Percentiles rank a stretch among this genome's conserved stretches.
Conservation (phyloP, 2,329 filamentous ascomycete genomes). For the Scortechinia acanthostroma region DNA sequence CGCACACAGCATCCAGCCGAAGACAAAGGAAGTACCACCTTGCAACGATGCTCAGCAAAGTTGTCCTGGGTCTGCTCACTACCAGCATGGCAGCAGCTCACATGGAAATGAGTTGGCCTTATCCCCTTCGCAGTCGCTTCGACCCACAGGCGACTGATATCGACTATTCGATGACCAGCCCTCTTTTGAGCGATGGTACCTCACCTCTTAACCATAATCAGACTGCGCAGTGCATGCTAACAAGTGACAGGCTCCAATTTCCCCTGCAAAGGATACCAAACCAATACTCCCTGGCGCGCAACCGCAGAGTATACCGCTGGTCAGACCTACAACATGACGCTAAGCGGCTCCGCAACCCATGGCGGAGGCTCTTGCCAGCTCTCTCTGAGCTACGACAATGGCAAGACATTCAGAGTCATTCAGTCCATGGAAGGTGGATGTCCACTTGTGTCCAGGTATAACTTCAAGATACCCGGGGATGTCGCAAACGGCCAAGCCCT, state of each 20-base stretch:
- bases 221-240: no score
- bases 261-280: conserved; percentile 69
- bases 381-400: conserved; percentile 75
- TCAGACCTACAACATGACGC: conserved; percentile 46
- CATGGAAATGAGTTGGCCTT: neutral
- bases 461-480: conserved; percentile 68
- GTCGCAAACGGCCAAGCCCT: conserved; percentile 72
- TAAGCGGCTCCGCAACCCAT: conserved; percentile 71
- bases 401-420: conserved; percentile 49
- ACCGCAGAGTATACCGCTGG: conserved; percentile 60
- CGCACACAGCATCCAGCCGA: no score
- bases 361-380: conserved; percentile 91
- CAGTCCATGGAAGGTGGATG: conserved; percentile 49
- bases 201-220: no score
- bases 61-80: no score
- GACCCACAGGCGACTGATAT: neutral
- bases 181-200: no score
- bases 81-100: neutral
- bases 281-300: conserved; percentile 28
- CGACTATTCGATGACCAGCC: conserved; percentile 2
- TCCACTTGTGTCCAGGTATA: conserved; percentile 43
- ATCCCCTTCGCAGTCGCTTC: neutral
- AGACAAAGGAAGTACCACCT: no score
- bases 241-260: conserved; percentile 65
- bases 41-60: no score